Conservation (phyloP, 495 filamentous ascomycete genomes). For the Astrocystis sublimbata region DNA sequence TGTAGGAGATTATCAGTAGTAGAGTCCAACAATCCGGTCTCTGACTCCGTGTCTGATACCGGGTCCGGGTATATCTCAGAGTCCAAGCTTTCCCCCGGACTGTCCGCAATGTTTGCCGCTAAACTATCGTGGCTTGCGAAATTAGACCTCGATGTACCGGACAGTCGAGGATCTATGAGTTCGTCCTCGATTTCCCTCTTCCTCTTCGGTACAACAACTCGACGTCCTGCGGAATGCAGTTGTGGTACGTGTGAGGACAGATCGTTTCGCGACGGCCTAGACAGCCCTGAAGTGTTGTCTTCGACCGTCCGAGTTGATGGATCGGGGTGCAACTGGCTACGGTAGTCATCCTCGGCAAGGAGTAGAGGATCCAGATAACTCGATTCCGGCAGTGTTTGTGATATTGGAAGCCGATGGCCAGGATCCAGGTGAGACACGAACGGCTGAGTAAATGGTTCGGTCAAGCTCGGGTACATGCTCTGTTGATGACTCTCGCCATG, state of each 20-base stretch:
- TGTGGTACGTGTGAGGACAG: constrained; percentile 9
- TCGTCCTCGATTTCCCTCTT: constrained; percentile 46
- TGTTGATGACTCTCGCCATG: neutral
- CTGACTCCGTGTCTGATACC: neutral
- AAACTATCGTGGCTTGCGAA: neutral
- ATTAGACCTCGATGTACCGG: neutral
- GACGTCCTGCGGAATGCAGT: neutral
- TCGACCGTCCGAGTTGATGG: neutral
- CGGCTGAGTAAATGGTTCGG: neutral
- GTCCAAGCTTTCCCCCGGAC: neutral
- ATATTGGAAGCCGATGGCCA: neutral
- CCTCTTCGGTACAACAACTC: constrained; percentile 17
- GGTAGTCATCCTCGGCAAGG: constrained; percentile 16
- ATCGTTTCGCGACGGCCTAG: neutral
- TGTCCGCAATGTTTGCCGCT: neutral
- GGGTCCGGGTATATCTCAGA: neutral
- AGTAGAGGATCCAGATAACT: constrained; percentile 16
- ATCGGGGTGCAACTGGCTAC: neutral
- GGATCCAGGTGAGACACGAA: neutral
- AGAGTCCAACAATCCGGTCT: neutral
- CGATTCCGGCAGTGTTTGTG: neutral
- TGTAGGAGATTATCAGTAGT: constrained; percentile 16
- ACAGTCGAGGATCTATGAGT: constrained; percentile 22
- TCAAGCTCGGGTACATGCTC: neutral
- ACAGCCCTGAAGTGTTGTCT: neutral